Percentiles rank a stretch among this genome's conserved stretches.
These are phyloP conservation scores for Diplocarpon mali DNA, from an alignment of 2,329 filamentous ascomycete species.

Conservation along the genomic window DNA sequence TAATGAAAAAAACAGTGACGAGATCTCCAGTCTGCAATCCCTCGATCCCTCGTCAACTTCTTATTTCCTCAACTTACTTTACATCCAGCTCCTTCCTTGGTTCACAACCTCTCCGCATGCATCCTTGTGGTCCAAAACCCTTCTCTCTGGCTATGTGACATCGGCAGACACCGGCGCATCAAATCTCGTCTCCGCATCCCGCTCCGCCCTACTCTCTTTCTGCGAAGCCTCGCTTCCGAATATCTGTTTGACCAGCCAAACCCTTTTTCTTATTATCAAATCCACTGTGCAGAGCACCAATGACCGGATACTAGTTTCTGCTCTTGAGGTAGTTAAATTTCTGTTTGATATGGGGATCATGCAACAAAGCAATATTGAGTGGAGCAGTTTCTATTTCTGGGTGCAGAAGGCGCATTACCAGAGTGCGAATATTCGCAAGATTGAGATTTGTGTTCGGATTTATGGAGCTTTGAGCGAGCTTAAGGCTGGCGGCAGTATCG, in stretches of 20 bases:
- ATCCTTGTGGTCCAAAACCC: conserved; percentile 10
- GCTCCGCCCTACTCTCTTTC: conserved; percentile 50
- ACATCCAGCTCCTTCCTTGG: not conserved
- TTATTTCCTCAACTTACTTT: not conserved
- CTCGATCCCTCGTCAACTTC: not conserved
- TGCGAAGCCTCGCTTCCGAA: conserved; percentile 28
- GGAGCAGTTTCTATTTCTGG: conserved; percentile 51
- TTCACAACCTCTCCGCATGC: not conserved
- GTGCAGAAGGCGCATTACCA: conserved; percentile 76
- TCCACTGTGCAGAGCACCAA: conserved; percentile 30
- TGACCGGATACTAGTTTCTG: conserved; percentile 64
- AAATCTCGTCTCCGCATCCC: conserved; percentile 57
- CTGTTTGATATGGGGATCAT: conserved; percentile 54
- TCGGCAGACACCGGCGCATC: conserved; percentile 73
- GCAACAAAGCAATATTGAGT: conserved; percentile 29
- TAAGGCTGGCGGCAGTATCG: conserved; percentile 15
- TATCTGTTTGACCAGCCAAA: conserved; percentile 32
- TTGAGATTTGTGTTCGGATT: conserved; percentile 68
- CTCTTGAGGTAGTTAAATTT: conserved; percentile 68
- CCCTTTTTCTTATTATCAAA: conserved; percentile 17
- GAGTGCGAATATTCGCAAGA: conserved; percentile 68
- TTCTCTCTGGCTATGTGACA: conserved; percentile 46
- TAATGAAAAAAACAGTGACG: conserved; percentile 13
- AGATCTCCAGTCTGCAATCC: conserved; percentile 28
- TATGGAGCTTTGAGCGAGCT: conserved; percentile 60